A percentile compares a stretch with the other conserved stretches of the same genome.
Evolutionary conservation across 148 eudicot genomes (phyloP).

Genomic region (Arbutus unedo): DNA sequence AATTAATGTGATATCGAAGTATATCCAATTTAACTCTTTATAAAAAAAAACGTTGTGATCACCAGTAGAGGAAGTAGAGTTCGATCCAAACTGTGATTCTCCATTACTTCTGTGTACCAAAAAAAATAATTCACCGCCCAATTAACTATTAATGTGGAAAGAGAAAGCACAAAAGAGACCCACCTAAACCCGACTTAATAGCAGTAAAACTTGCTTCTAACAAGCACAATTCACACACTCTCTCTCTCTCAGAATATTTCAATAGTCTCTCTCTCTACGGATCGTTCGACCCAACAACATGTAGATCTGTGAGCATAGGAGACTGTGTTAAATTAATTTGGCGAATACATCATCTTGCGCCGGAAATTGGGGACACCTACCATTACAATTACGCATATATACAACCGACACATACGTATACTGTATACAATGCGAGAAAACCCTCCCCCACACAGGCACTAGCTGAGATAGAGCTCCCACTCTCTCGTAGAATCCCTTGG

Average conservation of each 20-base stretch:
- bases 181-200: slow-evolving; percentile 1
- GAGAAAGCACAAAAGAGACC: background rate
- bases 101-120: background rate
- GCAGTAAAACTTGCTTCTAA: background rate
- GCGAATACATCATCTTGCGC: background rate
- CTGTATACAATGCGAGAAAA: background rate
- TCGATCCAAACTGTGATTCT: slow-evolving; percentile 8
- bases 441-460: background rate
- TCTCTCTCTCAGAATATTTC: slow-evolving; percentile 16
- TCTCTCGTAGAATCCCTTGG: background rate
- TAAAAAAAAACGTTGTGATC: slow-evolving; percentile 1
- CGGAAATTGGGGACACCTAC: slow-evolving; percentile 7
- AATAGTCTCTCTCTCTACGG: background rate
- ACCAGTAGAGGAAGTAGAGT: background rate
- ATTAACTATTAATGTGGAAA: background rate
- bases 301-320: background rate
- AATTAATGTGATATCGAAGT: background rate
- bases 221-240: background rate
- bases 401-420: background rate
- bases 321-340: background rate
- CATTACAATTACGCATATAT: background rate
- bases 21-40: background rate
- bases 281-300: background rate
- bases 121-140: background rate
- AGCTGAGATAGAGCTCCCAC: background rate